Conservation (phyloP, 129 eudicot species). For the Flaveria robusta region DNA sequence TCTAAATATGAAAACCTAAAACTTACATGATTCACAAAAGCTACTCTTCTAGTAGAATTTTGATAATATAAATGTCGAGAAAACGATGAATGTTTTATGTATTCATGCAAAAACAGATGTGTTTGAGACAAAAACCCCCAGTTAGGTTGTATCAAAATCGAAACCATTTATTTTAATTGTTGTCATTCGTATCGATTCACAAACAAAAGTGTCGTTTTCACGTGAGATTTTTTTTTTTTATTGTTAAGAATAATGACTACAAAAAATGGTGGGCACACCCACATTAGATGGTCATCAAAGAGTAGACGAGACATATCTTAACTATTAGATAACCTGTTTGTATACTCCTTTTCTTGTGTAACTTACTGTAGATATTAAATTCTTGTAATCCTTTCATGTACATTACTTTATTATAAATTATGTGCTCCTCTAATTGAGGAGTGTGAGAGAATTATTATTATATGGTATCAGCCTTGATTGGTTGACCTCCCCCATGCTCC, state of each 20-base stretch:
- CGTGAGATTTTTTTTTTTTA: background rate
- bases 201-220: constrained; percentile 12
- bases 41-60: background rate
- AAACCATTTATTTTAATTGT: background rate
- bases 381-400: no score
- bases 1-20: background rate
- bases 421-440: no score
- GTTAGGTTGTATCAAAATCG: background rate
- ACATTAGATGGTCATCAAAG: constrained; percentile 1
- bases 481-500: no score
- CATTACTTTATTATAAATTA: no score
- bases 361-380: no score
- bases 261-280: background rate
- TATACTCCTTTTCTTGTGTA: no score
- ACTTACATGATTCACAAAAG: background rate
- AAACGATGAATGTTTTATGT: background rate
- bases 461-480: no score
- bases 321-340: no score
- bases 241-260: background rate
- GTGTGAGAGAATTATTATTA: no score
- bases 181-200: background rate
- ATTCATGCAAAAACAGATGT: background rate
- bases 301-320: background rate
- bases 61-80: background rate
- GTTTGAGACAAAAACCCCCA: background rate